phyloP scores from a whole-genome alignment of 331 rosid species.

The Acacia concinna region DNA sequence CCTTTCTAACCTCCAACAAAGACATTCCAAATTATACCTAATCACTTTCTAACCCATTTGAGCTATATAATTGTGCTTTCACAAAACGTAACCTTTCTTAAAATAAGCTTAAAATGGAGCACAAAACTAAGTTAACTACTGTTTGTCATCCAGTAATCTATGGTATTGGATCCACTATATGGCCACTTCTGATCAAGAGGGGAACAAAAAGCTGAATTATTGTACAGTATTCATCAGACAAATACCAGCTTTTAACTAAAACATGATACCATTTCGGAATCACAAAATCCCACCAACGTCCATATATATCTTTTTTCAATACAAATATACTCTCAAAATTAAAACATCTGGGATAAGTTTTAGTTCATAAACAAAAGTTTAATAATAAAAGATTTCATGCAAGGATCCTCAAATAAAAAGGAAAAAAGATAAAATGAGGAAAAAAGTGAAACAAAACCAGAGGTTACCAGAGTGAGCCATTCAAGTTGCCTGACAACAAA shows the following conservation, averaged over 20 bases:
- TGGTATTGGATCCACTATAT: background rate
- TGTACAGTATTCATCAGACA: conserved; percentile 1
- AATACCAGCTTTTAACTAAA: background rate
- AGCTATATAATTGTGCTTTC: background rate
- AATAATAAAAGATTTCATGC: background rate
- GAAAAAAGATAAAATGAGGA: background rate
- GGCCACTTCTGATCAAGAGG: background rate
- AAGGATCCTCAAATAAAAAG: background rate
- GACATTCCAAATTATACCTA: background rate
- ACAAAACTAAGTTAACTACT: background rate
- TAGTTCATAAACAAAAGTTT: background rate
- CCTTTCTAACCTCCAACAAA: background rate
- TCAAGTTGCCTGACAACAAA: conserved; percentile 56
- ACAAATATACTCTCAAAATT: background rate
- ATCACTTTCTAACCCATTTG: background rate
- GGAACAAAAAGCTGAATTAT: background rate
- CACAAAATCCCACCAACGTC: background rate
- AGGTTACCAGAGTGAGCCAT: conserved; percentile 68
- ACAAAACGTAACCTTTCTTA: background rate
- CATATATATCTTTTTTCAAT: background rate
- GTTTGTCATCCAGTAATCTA: background rate
- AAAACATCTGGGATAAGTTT: background rate
- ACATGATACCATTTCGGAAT: conserved; percentile 2
- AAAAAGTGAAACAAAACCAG: background rate
- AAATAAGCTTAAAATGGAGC: background rate